Conservation (phyloP, 1,284 basidiomycete species). For the Tetrapyrgos nigripes region DNA sequence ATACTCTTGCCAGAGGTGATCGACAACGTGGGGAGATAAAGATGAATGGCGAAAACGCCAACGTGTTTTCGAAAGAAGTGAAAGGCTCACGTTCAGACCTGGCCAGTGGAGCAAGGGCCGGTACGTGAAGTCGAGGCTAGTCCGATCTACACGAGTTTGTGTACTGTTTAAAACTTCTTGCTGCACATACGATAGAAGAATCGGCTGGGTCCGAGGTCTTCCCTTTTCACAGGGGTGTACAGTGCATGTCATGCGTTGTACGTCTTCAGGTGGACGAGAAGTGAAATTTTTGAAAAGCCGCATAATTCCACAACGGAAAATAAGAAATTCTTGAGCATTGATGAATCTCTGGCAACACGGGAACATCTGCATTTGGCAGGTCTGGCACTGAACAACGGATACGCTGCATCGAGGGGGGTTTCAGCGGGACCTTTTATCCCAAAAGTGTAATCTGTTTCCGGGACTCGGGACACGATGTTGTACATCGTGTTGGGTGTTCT, state of each 20-base stretch:
- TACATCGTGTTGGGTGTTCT: slow-evolving; percentile 63
- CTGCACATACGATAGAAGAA: slow-evolving; percentile 36
- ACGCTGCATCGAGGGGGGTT: slow-evolving; percentile 39
- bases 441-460: slow-evolving; percentile 66
- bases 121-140: slow-evolving; percentile 60
- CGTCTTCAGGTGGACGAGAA: slow-evolving; percentile 28
- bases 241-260: slow-evolving; percentile 15
- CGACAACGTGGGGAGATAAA: slow-evolving; percentile 80
- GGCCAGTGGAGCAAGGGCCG: slow-evolving; percentile 73
- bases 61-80: slow-evolving; percentile 73
- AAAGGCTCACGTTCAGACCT: slow-evolving; percentile 61
- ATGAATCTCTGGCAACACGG: slow-evolving; percentile 23
- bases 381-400: slow-evolving; percentile 55
- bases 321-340: slow-evolving; percentile 6
- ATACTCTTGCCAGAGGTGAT: slow-evolving; percentile 67
- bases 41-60: slow-evolving; percentile 60
- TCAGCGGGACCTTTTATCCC: too few relatives aligned
- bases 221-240: slow-evolving; percentile 22
- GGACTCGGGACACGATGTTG: slow-evolving; percentile 71
- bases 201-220: slow-evolving; percentile 31
- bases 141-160: slow-evolving; percentile 72
- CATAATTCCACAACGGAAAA: slow-evolving; percentile 33
- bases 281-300: slow-evolving; percentile 37
- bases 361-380: slow-evolving; percentile 59
- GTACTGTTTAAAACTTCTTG: slow-evolving; percentile 50